Evolutionary conservation across 441 rosid species (phyloP).

Genomic region (Adansonia madagascariensis): DNA sequence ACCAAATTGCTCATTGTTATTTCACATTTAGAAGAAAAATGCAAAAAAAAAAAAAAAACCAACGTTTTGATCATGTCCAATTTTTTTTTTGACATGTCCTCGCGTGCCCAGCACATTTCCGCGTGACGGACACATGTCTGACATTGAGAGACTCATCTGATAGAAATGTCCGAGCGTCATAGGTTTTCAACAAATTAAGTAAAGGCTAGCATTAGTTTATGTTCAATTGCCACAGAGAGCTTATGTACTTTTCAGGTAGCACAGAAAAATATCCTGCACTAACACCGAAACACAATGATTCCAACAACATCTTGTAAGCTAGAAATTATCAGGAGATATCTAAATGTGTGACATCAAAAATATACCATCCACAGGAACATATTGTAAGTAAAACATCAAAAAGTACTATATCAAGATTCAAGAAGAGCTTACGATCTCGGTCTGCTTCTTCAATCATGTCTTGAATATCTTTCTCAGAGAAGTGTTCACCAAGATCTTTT

Average conservation of each 20-base stretch:
- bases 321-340: neutral
- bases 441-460: slow-evolving; percentile 96
- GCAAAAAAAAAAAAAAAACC: too few species aligned
- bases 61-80: too few species aligned
- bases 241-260: neutral
- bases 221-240: neutral
- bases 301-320: neutral
- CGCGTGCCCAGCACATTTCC: too few species aligned
- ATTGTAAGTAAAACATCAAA: neutral
- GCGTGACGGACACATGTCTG: too few species aligned
- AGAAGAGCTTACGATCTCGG: slow-evolving; percentile 63
- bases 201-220: neutral
- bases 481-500: slow-evolving; percentile 81
- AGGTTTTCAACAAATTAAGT: neutral
- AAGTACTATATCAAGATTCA: neutral
- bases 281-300: neutral
- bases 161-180: too few species aligned
- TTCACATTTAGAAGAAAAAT: too few species aligned
- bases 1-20: too few species aligned
- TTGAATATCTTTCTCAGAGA: slow-evolving; percentile 70
- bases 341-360: neutral
- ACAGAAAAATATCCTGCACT: neutral
- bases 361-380: slow-evolving; percentile 7
- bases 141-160: too few species aligned
- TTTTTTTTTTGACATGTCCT: too few species aligned